Evolutionary conservation across 2,329 filamentous ascomycete species (phyloP).

Genomic region (Aspergillus oerlinghausenensis): DNA sequence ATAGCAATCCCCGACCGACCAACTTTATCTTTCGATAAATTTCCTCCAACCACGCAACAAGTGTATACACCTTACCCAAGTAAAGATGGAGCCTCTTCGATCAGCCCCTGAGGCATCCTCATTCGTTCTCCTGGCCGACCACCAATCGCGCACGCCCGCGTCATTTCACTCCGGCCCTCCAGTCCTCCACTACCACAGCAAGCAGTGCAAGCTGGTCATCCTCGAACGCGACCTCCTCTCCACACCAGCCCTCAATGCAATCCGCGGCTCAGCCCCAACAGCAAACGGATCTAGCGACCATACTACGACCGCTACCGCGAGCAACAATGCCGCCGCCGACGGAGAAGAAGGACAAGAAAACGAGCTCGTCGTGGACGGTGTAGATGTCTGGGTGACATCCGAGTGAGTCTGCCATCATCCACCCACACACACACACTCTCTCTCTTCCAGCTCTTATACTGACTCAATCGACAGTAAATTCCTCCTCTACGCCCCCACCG

Average conservation of each 20-base stretch:
- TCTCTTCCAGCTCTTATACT: neutral
- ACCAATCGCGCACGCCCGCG: slow-evolving; percentile 45
- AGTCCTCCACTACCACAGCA: slow-evolving; percentile 45
- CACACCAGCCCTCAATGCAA: slow-evolving; percentile 29
- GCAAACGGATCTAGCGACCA: slow-evolving; percentile 9
- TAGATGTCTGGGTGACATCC: slow-evolving; percentile 47
- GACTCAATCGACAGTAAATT: slow-evolving; percentile 35
- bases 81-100: slow-evolving; percentile 40
- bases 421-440: too few relatives aligned
- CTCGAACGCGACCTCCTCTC: slow-evolving; percentile 37
- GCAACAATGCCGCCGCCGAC: neutral
- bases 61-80: neutral
- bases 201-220: slow-evolving; percentile 42
- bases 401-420: slow-evolving; percentile 30
- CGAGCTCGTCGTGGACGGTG: slow-evolving; percentile 34
- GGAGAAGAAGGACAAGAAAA: slow-evolving; percentile 20
- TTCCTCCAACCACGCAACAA: slow-evolving; percentile 7
- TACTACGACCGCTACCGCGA: slow-evolving; percentile 5
- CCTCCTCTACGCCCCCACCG: slow-evolving; percentile 35
- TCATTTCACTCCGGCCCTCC: slow-evolving; percentile 46
- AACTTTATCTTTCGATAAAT: slow-evolving; percentile 1
- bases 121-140: slow-evolving; percentile 41
- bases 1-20: too few relatives aligned
- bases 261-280: slow-evolving; percentile 19
- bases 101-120: slow-evolving; percentile 35